Percentiles rank a stretch among this genome's conserved stretches.
Evolutionary conservation across 2,329 filamentous ascomycete species (phyloP).

Genomic region (Stachybotrys elegans): DNA sequence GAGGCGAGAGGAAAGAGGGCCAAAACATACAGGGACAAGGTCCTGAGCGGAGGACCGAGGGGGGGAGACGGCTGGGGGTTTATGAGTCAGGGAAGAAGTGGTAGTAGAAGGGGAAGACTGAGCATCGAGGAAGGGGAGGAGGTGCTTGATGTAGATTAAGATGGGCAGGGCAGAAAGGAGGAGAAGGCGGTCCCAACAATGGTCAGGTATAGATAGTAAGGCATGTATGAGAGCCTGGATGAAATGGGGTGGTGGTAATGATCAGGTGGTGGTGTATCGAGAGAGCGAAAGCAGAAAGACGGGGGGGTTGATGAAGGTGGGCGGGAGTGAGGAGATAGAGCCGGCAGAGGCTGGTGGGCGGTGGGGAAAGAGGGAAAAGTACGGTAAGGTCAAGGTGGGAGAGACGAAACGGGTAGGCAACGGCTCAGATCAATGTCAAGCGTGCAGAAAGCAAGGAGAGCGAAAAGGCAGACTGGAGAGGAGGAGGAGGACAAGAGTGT

Average conservation of each 20-base stretch:
- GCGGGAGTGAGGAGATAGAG: constrained; percentile 15
- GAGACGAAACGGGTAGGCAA: constrained; percentile 16
- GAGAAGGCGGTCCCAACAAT: no score
- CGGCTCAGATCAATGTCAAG: background rate
- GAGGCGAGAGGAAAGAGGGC: background rate
- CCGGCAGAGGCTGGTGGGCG: constrained; percentile 11
- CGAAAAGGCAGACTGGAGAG: no score
- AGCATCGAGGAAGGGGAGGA: constrained; percentile 6
- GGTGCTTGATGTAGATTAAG: constrained; percentile 1
- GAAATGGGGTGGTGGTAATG: no score
- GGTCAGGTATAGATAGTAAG: no score
- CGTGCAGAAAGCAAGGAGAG: constrained; percentile 9
- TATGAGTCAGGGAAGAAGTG: background rate
- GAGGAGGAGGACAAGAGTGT: no score
- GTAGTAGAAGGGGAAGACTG: background rate
- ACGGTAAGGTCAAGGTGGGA: background rate
- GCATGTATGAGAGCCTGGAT: no score
- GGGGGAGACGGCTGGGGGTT: background rate
- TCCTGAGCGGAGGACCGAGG: background rate
- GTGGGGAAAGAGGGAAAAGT: constrained; percentile 10
- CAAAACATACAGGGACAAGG: background rate
- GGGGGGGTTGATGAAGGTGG: no score
- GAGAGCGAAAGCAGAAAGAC: no score
- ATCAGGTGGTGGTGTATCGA: no score
- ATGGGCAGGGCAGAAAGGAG: constrained; percentile 6